Percentiles rank a stretch among this genome's conserved stretches.
phyloP scores from a whole-genome alignment of 345 rosid genomes.

The Noccaea caerulescens region DNA sequence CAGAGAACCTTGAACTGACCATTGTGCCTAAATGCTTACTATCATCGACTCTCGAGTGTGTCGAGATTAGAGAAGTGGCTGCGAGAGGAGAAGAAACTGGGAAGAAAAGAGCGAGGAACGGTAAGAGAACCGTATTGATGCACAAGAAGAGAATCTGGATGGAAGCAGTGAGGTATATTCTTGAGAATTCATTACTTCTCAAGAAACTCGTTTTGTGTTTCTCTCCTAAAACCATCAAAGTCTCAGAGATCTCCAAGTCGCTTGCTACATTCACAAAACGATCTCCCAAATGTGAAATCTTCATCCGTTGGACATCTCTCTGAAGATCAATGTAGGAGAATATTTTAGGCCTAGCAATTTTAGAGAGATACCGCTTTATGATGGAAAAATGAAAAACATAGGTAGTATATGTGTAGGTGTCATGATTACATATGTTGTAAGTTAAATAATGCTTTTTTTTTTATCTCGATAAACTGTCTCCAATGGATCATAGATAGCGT shows the following conservation, averaged over 20 bases:
- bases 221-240: neutral
- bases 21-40: neutral
- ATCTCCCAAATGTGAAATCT: too few relatives aligned
- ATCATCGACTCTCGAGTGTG: neutral
- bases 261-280: neutral
- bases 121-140: neutral
- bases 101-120: neutral
- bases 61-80: neutral
- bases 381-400: too few relatives aligned
- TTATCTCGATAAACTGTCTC: too few relatives aligned
- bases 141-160: slow-evolving; percentile 13
- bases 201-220: neutral
- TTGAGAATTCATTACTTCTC: neutral
- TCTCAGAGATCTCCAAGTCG: neutral
- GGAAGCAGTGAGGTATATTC: neutral
- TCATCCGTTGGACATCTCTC: too few relatives aligned
- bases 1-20: neutral
- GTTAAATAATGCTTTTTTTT: too few relatives aligned
- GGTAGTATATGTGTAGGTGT: too few relatives aligned
- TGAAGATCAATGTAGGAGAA: too few relatives aligned
- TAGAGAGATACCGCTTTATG: too few relatives aligned
- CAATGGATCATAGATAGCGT: too few relatives aligned
- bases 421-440: too few relatives aligned
- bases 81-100: neutral
- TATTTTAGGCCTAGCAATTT: too few relatives aligned